phyloP scores from a whole-genome alignment of 2,329 filamentous ascomycete genomes.

The Aureobasidium sp. region DNA sequence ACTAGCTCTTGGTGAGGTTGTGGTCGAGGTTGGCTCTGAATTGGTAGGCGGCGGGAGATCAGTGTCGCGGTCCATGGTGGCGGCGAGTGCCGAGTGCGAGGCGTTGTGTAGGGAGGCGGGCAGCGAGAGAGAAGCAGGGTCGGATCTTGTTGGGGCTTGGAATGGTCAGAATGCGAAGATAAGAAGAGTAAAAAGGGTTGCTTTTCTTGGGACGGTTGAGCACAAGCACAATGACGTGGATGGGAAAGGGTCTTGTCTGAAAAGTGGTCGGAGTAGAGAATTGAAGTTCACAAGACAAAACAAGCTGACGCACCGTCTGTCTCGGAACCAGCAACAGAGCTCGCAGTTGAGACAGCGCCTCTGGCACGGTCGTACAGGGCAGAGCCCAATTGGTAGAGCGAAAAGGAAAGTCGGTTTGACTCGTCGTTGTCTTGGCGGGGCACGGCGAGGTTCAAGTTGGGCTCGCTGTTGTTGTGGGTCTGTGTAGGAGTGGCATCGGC shows the following conservation, averaged over 20 bases:
- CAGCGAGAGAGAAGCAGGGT: not conserved
- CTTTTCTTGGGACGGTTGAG: not conserved
- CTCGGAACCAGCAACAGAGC: slow-evolving; percentile 40
- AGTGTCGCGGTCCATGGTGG: slow-evolving; percentile 4
- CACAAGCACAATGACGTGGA: slow-evolving; percentile 1
- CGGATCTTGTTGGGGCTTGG: not conserved
- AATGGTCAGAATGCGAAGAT: not conserved
- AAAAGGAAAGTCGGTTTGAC: slow-evolving; percentile 63
- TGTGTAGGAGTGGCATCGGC: slow-evolving; percentile 26
- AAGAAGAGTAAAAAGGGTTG: not conserved
- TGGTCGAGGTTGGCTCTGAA: slow-evolving; percentile 6
- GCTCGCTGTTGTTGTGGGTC: slow-evolving; percentile 47
- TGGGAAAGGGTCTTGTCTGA: not conserved
- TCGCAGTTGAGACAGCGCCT: slow-evolving; percentile 40
- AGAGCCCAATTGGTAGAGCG: slow-evolving; percentile 62
- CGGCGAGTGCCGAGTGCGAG: not conserved
- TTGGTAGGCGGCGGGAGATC: not conserved
- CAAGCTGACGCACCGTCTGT: slow-evolving; percentile 31
- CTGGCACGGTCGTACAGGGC: slow-evolving; percentile 47
- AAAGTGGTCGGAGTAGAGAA: too few species aligned
- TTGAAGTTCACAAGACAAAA: not conserved
- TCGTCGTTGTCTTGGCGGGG: slow-evolving; percentile 33
- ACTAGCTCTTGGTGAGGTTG: slow-evolving; percentile 3
- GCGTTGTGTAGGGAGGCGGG: not conserved
- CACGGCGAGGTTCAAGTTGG: slow-evolving; percentile 7